These are phyloP conservation scores for Calocera viscosa DNA, from an alignment of 768 basidiomycete species.

Conservation along the genomic window DNA sequence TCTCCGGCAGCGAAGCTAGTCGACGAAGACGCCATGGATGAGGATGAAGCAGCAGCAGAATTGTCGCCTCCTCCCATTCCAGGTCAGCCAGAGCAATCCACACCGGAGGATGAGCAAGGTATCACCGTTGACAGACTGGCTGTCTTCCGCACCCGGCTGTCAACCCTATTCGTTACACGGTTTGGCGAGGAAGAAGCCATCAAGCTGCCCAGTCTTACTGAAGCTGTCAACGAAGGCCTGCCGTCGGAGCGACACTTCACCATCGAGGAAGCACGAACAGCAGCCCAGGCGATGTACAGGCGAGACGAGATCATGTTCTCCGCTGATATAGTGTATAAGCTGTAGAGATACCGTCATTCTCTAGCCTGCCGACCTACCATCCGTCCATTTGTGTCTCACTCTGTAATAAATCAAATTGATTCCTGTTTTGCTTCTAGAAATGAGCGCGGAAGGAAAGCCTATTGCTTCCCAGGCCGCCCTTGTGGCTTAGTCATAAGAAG, in stretches of 20 bases:
- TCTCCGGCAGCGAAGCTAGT: conserved; percentile 23
- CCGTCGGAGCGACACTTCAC: conserved; percentile 59
- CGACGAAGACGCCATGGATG: conserved; percentile 42
- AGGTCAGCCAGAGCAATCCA: not conserved
- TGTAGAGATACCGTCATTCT: conserved; percentile 29
- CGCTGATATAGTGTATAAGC: conserved; percentile 75
- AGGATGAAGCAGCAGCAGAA: conserved; percentile 28
- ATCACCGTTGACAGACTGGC: conserved; percentile 39
- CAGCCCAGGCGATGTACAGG: conserved; percentile 60
- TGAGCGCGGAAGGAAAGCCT: too few species aligned
- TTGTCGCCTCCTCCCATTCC: not conserved
- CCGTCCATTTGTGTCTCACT: too few species aligned
- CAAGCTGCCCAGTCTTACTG: conserved; percentile 54
- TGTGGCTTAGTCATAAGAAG: too few species aligned
- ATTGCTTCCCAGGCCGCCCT: too few species aligned
- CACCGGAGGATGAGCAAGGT: not conserved
- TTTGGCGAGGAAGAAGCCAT: conserved; percentile 69
- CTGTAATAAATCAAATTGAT: too few species aligned
- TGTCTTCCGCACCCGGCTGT: conserved; percentile 69
- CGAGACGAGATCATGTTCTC: conserved; percentile 78
- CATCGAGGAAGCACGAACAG: conserved; percentile 61
- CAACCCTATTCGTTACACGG: conserved; percentile 51
- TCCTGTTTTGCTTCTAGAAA: too few species aligned
- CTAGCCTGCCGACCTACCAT: not conserved
- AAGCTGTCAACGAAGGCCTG: conserved; percentile 66